Percentiles rank a stretch among this genome's conserved stretches.
Conservation (phyloP, 176 grass and related monocot species). For the sorghum (Sorghum bicolor) region Sorghum_bicolor_NCBIv3 NC_012875.2:51835501-51836000, state of each 20-base stretch:
- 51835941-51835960: neutral
- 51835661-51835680: neutral
- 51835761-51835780: neutral
- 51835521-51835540: neutral
- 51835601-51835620: neutral
- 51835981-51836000: neutral
- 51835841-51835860: neutral
- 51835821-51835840: neutral
- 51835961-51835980: neutral
- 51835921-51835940: neutral
- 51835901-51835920: neutral
- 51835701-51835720: neutral
- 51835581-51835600: neutral
- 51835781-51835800: conserved; percentile 5
- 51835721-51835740: neutral
- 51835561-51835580: neutral
- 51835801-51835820: neutral
- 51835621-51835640: neutral
- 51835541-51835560: neutral
- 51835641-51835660: neutral
- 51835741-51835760: neutral
- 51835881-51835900: neutral
- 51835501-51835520: neutral
- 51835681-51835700: neutral
- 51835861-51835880: neutral